phyloP scores from a whole-genome alignment of 2,329 filamentous ascomycete species.

The Didymella arachidicola region DNA sequence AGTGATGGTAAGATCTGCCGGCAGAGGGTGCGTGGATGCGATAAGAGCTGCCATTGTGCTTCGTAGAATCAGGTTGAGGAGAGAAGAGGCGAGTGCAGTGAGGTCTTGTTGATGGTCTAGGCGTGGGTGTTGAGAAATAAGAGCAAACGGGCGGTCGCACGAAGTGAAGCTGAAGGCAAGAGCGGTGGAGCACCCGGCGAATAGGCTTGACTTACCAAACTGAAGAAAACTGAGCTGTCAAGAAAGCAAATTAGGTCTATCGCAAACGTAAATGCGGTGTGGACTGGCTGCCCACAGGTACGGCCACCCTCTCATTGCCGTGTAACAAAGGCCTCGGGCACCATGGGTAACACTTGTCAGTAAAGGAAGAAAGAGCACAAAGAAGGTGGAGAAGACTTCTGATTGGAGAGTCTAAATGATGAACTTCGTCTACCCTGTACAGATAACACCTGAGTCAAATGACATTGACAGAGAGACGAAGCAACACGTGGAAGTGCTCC shows the following conservation, averaged over 20 bases:
- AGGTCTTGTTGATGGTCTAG: background rate
- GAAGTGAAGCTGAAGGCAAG: conserved; percentile 12
- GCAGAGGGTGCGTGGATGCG: background rate
- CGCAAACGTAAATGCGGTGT: background rate
- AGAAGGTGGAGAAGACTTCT: background rate
- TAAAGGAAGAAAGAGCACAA: background rate
- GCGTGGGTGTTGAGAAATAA: background rate
- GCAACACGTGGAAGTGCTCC: background rate
- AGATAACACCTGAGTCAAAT: conserved; percentile 8
- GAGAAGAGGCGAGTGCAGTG: background rate
- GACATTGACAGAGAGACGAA: background rate
- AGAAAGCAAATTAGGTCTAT: background rate
- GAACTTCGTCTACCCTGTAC: conserved; percentile 1
- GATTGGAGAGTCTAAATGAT: conserved; percentile 1
- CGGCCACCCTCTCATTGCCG: background rate
- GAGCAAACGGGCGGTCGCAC: conserved; percentile 9
- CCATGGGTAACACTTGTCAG: background rate
- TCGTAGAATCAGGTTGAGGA: background rate
- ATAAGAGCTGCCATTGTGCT: background rate
- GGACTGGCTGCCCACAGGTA: background rate
- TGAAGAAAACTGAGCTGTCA: background rate
- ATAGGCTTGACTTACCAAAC: background rate
- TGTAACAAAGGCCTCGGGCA: background rate
- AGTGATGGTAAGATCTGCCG: conserved; percentile 18
- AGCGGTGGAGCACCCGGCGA: background rate